These are phyloP conservation scores for Trichophyton schoenleinii DNA, from an alignment of 2,329 filamentous ascomycete genomes.

Conservation along the genomic window DNA sequence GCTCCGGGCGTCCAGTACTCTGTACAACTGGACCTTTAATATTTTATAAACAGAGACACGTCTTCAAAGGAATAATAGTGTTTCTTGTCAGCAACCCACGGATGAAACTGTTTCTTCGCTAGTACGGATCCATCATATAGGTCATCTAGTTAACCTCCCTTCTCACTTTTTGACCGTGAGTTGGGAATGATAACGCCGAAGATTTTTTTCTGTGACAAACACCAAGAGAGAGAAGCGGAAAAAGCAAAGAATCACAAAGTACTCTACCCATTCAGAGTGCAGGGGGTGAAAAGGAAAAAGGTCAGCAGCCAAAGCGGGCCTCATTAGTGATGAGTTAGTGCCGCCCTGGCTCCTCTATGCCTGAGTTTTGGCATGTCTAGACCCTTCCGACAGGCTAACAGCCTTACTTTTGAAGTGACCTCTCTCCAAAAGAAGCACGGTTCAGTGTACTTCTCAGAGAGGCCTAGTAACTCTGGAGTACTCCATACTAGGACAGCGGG, in stretches of 20 bases:
- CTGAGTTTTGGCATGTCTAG: slow-evolving; percentile 4
- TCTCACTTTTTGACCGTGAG: neutral
- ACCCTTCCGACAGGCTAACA: neutral
- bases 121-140: neutral
- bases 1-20: neutral
- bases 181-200: neutral
- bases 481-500: neutral
- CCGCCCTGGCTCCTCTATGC: neutral
- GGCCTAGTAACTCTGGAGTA: neutral
- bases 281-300: neutral
- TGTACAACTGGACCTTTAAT: neutral
- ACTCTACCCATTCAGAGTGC: neutral
- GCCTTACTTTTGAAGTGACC: slow-evolving; percentile 6
- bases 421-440: slow-evolving; percentile 1
- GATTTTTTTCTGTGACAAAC: neutral
- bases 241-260: neutral
- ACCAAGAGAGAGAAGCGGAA: neutral
- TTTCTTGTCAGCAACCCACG: neutral
- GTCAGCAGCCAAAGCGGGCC: neutral
- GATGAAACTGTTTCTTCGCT: neutral
- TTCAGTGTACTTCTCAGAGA: neutral
- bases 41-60: neutral
- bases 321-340: slow-evolving; percentile 1
- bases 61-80: neutral
- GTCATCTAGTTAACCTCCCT: neutral